Evolutionary conservation across 2,329 filamentous ascomycete species (phyloP).

Genomic region (Calonectria hawksworthii): DNA sequence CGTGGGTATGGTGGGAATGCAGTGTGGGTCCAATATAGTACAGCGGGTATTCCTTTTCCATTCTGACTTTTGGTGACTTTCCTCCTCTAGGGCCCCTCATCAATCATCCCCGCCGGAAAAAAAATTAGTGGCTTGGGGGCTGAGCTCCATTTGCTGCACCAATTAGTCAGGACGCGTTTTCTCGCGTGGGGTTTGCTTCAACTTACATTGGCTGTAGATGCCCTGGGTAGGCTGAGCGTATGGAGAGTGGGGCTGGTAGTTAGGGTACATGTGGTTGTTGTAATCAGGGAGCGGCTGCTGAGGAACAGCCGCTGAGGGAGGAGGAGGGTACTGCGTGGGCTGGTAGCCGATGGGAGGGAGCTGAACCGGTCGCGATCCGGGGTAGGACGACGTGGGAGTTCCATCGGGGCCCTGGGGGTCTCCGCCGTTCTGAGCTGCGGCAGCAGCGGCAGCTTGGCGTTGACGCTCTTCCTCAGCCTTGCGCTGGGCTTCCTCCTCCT

Average conservation of each 20-base stretch:
- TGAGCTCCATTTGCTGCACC: conserved; percentile 48
- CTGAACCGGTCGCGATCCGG: conserved; percentile 72
- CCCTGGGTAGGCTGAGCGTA: conserved; percentile 70
- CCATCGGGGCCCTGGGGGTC: conserved; percentile 61
- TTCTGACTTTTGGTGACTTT: conserved; percentile 46
- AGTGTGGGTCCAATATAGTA: conserved; percentile 43
- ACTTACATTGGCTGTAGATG: conserved; percentile 73
- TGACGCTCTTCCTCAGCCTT: conserved; percentile 93
- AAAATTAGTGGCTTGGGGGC: conserved; percentile 50
- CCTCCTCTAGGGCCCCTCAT: conserved; percentile 44
- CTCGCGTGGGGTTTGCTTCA: not conserved
- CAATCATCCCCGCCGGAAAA: conserved; percentile 26
- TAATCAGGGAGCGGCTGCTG: conserved; percentile 71
- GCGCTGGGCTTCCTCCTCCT: conserved; percentile 93
- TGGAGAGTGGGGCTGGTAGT: conserved; percentile 71
- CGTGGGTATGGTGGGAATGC: conserved; percentile 20
- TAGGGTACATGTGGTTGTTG: conserved; percentile 68
- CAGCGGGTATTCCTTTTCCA: conserved; percentile 45
- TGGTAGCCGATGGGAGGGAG: conserved; percentile 84
- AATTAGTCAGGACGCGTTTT: not conserved
- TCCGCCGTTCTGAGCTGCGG: conserved; percentile 65
- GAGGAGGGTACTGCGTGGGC: conserved; percentile 75
- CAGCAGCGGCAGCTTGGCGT: conserved; percentile 65
- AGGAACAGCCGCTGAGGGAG: conserved; percentile 65
- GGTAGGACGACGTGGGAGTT: conserved; percentile 66